Evolutionary conservation across 2,329 filamentous ascomycete genomes (phyloP), one percentile per base, ranked within the genome.

Genomic region (Colletotrichum destructivum): DNA sequence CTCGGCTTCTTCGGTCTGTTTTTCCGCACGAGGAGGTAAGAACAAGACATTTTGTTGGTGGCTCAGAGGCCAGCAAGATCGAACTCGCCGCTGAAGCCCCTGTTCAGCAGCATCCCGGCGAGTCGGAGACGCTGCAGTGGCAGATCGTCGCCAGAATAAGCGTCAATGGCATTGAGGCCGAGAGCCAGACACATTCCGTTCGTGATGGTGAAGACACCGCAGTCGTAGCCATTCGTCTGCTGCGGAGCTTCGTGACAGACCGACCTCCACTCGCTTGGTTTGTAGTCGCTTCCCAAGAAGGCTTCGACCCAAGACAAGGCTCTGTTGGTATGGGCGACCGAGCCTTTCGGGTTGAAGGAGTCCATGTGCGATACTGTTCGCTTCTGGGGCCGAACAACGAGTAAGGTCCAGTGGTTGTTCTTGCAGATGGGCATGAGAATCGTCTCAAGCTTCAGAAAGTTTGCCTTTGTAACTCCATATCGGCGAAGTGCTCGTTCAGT

Each of bases 191-290:
- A 93, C 59, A 94, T 87, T 18, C 89, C 91, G 77, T 95, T 96
- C 21, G 93, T 89, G 74, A 94, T 90, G 16, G 91, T 89, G 78
- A 94, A 94, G 4, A 94, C 89, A n/a, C 93, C 93, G 75, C 93
- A 95, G 78, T 95, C 93, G 77, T 88, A 90, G 1, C 87, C 87
- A 77, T 95, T 95, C 35, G 82, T 84, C 79, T 95, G 93, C 3
- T 74, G 76, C 0, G 89, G 86, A 46, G 88, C 88, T 18, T 81
- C 79, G 55, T 87, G 84, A n/a, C 81, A 78, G 9, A 88, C 81
- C 1, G 85, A 82, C 31, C 79, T 83, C 93, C 93, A 95, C 51
- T 93, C 90, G 2, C 82, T 81, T 16, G 83, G 82, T 2, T 85
- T 77, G 76, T 88, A 94, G 7, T 81, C 80, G 3, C 87, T 81